A percentile compares a stretch with the other conserved stretches of the same genome.
Conservation (phyloP, 2,329 filamentous ascomycete species). For the Cladosporium austrohemisphaericum region DNA sequence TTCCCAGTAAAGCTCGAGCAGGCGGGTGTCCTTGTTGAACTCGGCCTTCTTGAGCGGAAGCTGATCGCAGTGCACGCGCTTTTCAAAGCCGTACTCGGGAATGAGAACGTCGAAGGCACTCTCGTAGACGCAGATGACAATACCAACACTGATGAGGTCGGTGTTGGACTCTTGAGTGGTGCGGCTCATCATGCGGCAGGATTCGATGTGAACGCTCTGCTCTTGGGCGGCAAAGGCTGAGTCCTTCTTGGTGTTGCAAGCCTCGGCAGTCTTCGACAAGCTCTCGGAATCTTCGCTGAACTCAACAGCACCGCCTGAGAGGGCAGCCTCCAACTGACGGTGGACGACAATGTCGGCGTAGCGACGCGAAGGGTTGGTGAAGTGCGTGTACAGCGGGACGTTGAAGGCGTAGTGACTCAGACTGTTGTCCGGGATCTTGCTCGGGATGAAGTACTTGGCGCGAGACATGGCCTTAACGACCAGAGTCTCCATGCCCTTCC, state of each 20-base stretch:
- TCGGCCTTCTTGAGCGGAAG: slow-evolving; percentile 98
- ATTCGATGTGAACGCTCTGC: slow-evolving; percentile 97
- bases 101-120: slow-evolving; percentile 98
- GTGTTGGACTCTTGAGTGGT: slow-evolving; percentile 80
- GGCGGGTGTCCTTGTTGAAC: slow-evolving; percentile 90
- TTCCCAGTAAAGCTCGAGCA: slow-evolving; percentile 98
- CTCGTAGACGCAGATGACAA: slow-evolving; percentile 96
- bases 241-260: slow-evolving; percentile 98
- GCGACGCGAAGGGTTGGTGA: slow-evolving; percentile 89
- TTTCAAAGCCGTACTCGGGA: slow-evolving; percentile 97
- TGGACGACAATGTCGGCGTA: slow-evolving; percentile 96
- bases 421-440: slow-evolving; percentile 72
- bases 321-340: slow-evolving; percentile 81
- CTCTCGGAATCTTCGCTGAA: slow-evolving; percentile 86
- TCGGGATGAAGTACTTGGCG: slow-evolving; percentile 88
- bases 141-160: slow-evolving; percentile 90
- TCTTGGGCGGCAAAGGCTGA: slow-evolving; percentile 96
- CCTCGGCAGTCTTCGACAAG: slow-evolving; percentile 86
- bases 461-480: slow-evolving; percentile 93
- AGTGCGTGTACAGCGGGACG: slow-evolving; percentile 91
- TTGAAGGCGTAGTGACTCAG: slow-evolving; percentile 90
- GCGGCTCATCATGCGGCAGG: slow-evolving; percentile 93
- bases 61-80: slow-evolving; percentile 98
- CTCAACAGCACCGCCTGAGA: slow-evolving; percentile 77
- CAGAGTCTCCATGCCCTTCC: slow-evolving; percentile 97